Base-by-base conservation (phyloP, 1,284 basidiomycete genomes). In the Naganishia albida region DNA sequence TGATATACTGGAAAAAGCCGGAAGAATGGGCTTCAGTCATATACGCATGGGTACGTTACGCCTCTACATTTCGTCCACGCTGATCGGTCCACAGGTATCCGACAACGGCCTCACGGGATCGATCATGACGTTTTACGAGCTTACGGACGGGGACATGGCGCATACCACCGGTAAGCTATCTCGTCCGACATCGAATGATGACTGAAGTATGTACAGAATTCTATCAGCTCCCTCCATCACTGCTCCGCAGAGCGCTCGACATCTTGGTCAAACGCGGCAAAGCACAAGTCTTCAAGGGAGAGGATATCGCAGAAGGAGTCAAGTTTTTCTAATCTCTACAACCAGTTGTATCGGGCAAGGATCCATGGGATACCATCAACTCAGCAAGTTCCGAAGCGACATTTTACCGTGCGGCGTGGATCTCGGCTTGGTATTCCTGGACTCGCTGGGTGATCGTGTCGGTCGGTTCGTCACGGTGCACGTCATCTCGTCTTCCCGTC, bases 81-180 rank as follows among this genome's bases (percentile, higher is more conserved):
- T 57, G 4, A 8, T 55, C 42, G n/a, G 39, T 13, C 10, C 18
- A 1, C 68, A 82, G 81, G 73, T 82, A 38, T 76, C 76, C n/a
- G 78, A 79, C 18, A 83, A 81, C 28, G 83, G 83, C 0, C 77
- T 82, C 68, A 80, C 77, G 28, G 77, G 78, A 44, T 79, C 77
- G 38, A 83, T 84, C 71, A 78, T 84, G 78, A 84, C 83, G 0
- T 79, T 84, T 55, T 83, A 81, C 69, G 83, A 84, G 71, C 73
- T 84, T 23, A 80, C 78, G 0, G 80, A 83, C 57, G 81, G 82
- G n/a, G 80, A 81, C 55, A 69, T 81, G 52, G 77, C 78, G 3
- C 71, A 80, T 67, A 73, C 71, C 2, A 75, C 75, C 23, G 76
- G 77, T 78, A 54, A 55, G 74, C 67, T 25, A 56, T 34, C n/a